These are phyloP conservation scores for Acanthamoeba lenticulata DNA, from an alignment of 208 protist species.

Conservation along the genomic window DNA sequence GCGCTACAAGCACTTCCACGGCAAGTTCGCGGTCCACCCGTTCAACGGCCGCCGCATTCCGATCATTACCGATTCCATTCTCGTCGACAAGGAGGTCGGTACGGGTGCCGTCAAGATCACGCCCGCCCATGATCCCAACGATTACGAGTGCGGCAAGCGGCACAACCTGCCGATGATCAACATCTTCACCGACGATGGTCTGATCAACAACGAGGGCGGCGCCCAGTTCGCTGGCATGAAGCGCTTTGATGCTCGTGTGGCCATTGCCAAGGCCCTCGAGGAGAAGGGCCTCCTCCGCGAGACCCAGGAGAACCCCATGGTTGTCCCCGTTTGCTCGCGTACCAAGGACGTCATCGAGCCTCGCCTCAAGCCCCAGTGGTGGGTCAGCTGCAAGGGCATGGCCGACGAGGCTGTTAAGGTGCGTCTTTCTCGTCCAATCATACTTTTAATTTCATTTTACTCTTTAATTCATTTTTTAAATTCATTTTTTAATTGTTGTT, in stretches of 20 bases:
- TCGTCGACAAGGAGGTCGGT: conserved; percentile 98
- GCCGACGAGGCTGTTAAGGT: conserved; percentile 73
- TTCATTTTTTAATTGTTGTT: not conserved
- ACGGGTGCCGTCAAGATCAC: conserved; percentile 94
- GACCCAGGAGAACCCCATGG: conserved; percentile 81
- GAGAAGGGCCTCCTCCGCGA: conserved; percentile 81
- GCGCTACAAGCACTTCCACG: conserved; percentile 95
- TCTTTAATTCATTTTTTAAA: not conserved
- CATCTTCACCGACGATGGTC: conserved; percentile 96
- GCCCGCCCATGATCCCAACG: conserved; percentile 99
- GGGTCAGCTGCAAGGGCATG: conserved; percentile 93
- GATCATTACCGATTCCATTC: conserved; percentile 95
- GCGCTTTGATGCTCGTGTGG: conserved; percentile 95
- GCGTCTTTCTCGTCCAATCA: not conserved
- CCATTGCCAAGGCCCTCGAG: conserved; percentile 94
- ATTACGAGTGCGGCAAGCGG: conserved; percentile 97
- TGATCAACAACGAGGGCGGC: conserved; percentile 91
- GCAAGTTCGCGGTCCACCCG: conserved; percentile 96
- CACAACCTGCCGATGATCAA: conserved; percentile 96
- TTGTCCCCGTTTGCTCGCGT: conserved; percentile 84
- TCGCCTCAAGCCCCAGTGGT: conserved; percentile 99
- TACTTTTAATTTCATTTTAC: not conserved
- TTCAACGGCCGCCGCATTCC: conserved; percentile 94
- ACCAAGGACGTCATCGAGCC: conserved; percentile 88
- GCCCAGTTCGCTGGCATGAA: conserved; percentile 94